Evolutionary conservation across 352 stramenopile genomes (phyloP).

Genomic region (Pythium apleroticum): DNA sequence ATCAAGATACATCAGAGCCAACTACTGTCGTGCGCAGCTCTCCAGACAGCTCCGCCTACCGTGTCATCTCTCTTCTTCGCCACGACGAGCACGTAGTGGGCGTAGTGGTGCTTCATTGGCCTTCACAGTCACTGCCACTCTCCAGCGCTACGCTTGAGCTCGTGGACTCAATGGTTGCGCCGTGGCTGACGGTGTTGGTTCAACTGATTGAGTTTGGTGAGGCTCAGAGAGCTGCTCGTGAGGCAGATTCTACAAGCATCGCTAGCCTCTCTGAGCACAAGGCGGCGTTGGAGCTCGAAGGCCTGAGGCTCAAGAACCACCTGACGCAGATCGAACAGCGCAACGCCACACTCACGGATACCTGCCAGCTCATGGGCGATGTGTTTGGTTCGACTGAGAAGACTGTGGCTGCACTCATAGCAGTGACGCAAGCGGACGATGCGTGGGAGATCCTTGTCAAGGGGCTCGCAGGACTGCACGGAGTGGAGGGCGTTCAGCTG

Average conservation of each 20-base stretch:
- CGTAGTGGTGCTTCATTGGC: conserved; percentile 10
- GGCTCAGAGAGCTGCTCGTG: neutral
- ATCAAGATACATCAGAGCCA: neutral
- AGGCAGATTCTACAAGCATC: neutral
- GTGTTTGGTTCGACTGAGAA: neutral
- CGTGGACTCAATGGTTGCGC: conserved; percentile 7
- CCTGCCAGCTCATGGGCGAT: neutral
- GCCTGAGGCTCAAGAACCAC: conserved; percentile 5
- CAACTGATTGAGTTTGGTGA: neutral
- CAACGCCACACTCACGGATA: neutral
- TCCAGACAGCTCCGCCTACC: neutral
- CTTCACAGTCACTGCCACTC: neutral
- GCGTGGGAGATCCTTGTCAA: conserved; percentile 10
- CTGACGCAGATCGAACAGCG: conserved; percentile 9
- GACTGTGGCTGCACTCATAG: neutral
- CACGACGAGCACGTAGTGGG: neutral
- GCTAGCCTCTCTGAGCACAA: neutral
- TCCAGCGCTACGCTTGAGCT: conserved; percentile 4
- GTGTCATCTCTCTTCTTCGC: neutral
- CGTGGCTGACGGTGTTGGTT: conserved; percentile 6
- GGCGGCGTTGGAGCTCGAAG: conserved; percentile 7
- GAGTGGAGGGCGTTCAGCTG: conserved; percentile 3
- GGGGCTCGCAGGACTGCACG: neutral
- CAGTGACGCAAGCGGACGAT: neutral
- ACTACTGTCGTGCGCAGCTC: neutral